Percentiles rank a stretch among this genome's conserved stretches.
Evolutionary conservation across 1,284 basidiomycete genomes (phyloP).

Genomic region (Sporisorium exsertum): DNA sequence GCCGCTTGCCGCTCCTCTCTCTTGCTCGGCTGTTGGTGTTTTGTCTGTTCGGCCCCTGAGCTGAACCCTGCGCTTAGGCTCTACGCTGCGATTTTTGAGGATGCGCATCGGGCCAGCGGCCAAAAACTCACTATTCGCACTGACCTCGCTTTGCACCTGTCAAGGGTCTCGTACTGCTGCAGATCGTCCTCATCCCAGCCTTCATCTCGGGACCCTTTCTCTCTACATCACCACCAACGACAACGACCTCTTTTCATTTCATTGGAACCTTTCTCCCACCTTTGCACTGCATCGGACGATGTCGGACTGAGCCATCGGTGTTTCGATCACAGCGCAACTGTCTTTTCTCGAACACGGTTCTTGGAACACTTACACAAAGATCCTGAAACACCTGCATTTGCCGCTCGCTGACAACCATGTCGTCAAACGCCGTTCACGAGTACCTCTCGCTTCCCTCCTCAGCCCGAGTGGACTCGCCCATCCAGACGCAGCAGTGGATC

Average conservation of each 20-base stretch:
- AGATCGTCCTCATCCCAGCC: background rate
- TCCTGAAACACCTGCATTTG: background rate
- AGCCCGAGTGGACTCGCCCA: conserved; percentile 25
- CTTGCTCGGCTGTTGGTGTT: background rate
- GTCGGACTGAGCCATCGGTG: background rate
- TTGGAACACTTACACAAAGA: background rate
- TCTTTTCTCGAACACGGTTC: background rate
- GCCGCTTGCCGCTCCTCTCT: conserved; percentile 6
- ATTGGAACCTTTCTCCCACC: background rate
- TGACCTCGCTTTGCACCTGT: background rate
- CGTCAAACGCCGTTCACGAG: conserved; percentile 29
- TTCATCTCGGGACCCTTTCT: background rate
- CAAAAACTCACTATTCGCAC: no score
- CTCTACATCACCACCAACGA: background rate
- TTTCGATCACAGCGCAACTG: background rate
- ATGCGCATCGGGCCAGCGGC: no score
- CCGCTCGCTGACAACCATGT: conserved; percentile 18
- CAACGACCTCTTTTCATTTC: background rate
- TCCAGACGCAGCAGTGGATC: conserved; percentile 34
- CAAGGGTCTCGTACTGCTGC: conserved; percentile 3
- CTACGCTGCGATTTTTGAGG: no score
- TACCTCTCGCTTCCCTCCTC: conserved; percentile 43
- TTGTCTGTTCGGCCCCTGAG: conserved; percentile 18
- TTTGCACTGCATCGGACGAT: background rate
- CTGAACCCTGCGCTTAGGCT: conserved; percentile 21